Base-by-base conservation (phyloP, 768 basidiomycete genomes). In the Naematelia aurantialba region DNA sequence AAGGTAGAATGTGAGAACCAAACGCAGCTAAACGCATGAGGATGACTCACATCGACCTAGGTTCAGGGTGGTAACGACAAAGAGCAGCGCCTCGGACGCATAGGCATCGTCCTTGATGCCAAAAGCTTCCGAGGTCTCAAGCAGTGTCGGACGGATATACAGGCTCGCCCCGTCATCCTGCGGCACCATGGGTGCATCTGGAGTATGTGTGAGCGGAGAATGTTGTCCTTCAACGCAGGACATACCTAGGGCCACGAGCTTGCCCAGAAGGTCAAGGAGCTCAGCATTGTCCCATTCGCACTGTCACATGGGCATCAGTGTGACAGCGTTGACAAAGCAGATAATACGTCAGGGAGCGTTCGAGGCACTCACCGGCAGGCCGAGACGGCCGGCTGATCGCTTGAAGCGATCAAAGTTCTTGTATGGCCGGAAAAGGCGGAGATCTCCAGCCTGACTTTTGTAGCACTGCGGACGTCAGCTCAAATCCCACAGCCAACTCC, bases 401-500 rank as follows among this genome's bases (percentile, higher is more conserved):
- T 89, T 91, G 89, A 98, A 90, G 26, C 93, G 85, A 73, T 86
- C 86, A 89, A 96, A 94, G 80, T 97, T 96, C 89, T 91, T 89
- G 77, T 92, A 89, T 1, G 93, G 93, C 46, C 93, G 82, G 82
- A 96, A 97, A 60, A 97, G 79, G 5, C 87, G 84, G 22, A 92
- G 83, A 27, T 83, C 84, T 39, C 87, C 91, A 45, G 82, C 75
- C 30, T 83, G 77, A 63, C 85, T 85, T 52, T 86, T 83, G 80
- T 94, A 97, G 5, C 68, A 73, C 71, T 72, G 26, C 3, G 17
- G 4, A 19, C 0, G 17, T 45, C 17, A 55, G 60, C 13, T 57
- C 34, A 4, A 52, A 21, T 31, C 14, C 12, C 44, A 24, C 4
- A 49, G 19, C 10, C 17, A 39, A 39, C 17, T 39, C 34, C 34